These are phyloP conservation scores for Talaromyces atroroseus DNA, from an alignment of 2,329 filamentous ascomycete species.

Conservation along the genomic window DNA sequence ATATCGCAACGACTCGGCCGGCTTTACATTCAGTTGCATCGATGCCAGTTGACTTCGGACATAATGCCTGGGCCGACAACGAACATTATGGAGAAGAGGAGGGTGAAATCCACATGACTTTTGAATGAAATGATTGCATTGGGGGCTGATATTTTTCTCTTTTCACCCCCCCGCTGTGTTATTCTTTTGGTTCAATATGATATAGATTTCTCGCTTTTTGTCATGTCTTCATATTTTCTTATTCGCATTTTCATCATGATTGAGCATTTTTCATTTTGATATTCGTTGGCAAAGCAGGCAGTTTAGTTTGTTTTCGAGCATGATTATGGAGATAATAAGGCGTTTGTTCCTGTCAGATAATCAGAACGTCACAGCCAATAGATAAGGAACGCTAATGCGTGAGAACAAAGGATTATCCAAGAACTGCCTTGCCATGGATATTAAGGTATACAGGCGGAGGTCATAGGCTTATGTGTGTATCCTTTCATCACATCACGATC, in stretches of 20 bases:
- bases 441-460: no score
- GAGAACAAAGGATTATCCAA: no score
- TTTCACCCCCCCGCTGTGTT: not conserved
- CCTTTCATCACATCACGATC: no score
- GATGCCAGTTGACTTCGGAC: constrained; percentile 27
- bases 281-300: not conserved
- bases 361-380: no score
- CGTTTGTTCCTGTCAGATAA: not conserved
- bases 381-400: no score
- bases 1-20: constrained; percentile 18
- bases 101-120: constrained; percentile 70
- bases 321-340: not conserved
- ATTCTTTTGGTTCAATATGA: not conserved
- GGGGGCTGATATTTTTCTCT: no score
- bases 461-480: no score
- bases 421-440: no score
- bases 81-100: constrained; percentile 66
- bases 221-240: not conserved
- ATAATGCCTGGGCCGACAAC: constrained; percentile 66
- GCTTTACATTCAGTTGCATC: constrained; percentile 29
- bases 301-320: not conserved
- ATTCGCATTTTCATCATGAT: not conserved
- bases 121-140: constrained; percentile 52
- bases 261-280: not conserved
- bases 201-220: not conserved